Conservation (phyloP, 176 grass and related monocot species). For the Bothriochloa decipiens region DNA sequence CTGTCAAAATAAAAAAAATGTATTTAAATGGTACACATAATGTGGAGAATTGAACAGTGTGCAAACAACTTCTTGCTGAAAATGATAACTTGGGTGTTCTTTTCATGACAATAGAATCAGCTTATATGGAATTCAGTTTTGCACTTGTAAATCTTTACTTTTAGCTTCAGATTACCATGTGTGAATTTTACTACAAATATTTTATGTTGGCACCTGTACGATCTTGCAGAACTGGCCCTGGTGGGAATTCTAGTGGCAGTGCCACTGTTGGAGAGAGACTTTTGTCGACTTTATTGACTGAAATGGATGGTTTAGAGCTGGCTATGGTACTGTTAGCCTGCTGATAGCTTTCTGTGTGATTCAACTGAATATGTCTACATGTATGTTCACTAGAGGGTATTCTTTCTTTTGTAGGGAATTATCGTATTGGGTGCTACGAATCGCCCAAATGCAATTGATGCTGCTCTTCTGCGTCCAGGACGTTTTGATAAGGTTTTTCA, state of each 20-base stretch:
- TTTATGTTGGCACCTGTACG: slow-evolving; percentile 7
- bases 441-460: slow-evolving; percentile 79
- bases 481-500: slow-evolving; percentile 79
- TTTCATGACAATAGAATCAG: neutral
- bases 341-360: slow-evolving; percentile 30
- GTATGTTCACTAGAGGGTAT: neutral
- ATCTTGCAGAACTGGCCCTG: slow-evolving; percentile 60
- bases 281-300: slow-evolving; percentile 82
- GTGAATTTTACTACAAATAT: slow-evolving; percentile 17
- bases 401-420: slow-evolving; percentile 62
- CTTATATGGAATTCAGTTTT: slow-evolving; percentile 6
- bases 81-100: neutral
- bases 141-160: neutral
- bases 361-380: slow-evolving; percentile 23
- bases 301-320: slow-evolving; percentile 96
- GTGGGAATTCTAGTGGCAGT: slow-evolving; percentile 53
- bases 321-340: slow-evolving; percentile 53
- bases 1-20: neutral
- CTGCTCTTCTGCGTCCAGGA: slow-evolving; percentile 77
- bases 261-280: slow-evolving; percentile 82
- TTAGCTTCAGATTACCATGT: neutral
- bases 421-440: slow-evolving; percentile 91
- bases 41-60: slow-evolving; percentile 13
- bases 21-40: neutral
- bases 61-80: neutral